Evolutionary conservation across 148 eudicot genomes (phyloP), one percentile per base, ranked within the genome.

Genomic region (Chenopodium album): DNA sequence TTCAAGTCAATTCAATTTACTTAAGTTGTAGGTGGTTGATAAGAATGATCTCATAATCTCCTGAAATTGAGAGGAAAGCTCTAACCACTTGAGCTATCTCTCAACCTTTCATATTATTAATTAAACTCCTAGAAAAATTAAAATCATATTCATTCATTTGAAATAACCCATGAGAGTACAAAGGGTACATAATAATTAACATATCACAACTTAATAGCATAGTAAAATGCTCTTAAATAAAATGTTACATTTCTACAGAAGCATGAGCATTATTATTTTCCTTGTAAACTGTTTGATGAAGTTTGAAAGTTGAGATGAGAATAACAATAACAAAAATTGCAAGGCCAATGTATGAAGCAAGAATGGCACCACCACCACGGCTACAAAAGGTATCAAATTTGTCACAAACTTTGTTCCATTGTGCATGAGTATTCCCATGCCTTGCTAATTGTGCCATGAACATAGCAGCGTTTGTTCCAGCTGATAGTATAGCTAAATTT

Each of bases 341-440:
- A 32, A 93, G 79, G 37, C 90, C 97, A 5, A 85, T 23, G 80
- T 82, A 89, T 34, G 92, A 88, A 28, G 92, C 92, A 9, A 93
- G 79, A 29, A 90, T 81, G 16, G 95, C 97, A 16, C 91, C 91
- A n/a, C 82, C 73, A 0, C 86, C 89, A 41, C 84, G 95, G 78
- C 85, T 82, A 28, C 97, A 93, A 63, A 84, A 93, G 13, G 68
- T 81, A 13, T 86, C 86, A 78, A 92, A 88, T 73, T 89, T 92
- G 87, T 93, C 95, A 68, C 97, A 93, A 11, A 85, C 84, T 82
- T 92, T 93, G 87, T 92, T 89, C 97, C 97, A 93, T 52, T 87
- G 83, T 23, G 97, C 91, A 79, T 93, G 97, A 1, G 88, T 62
- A 74, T 92, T 93, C 2, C 97, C 97, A 31, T 92, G 67, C 81